Percentiles rank a stretch among this genome's conserved stretches.
phyloP scores from a whole-genome alignment of 805 yeast species.

The Metschnikowia proteae region DNA sequence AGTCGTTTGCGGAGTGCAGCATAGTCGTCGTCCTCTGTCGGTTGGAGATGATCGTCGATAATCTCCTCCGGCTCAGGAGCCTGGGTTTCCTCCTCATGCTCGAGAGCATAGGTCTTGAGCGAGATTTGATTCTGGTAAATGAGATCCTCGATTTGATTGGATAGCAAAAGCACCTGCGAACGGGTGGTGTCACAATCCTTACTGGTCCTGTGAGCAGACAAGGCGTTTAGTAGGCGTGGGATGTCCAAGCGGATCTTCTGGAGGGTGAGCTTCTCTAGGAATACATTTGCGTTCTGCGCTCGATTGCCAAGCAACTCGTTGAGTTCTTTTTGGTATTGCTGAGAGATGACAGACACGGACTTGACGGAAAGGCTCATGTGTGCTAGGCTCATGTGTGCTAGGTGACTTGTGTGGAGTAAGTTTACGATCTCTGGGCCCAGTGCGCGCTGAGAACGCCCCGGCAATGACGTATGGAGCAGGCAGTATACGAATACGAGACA shows the following conservation, averaged over 20 bases:
- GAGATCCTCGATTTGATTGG: constrained; percentile 11
- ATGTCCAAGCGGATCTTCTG: constrained; percentile 14
- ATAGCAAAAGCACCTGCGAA: constrained; percentile 7
- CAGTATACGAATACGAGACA: too few species aligned
- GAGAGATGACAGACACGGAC: constrained; percentile 4
- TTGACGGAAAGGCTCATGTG: constrained; percentile 1
- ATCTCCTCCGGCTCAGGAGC: neutral
- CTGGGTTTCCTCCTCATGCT: neutral
- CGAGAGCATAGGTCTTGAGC: neutral
- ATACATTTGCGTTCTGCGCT: constrained; percentile 7
- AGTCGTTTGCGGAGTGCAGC: constrained; percentile 16
- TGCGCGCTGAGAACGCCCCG: neutral
- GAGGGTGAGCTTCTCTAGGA: constrained; percentile 11
- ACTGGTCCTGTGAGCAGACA: constrained; percentile 10
- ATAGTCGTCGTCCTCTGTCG: constrained; percentile 9
- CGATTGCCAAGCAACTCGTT: neutral
- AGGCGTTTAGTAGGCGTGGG: constrained; percentile 15
- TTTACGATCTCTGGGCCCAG: neutral
- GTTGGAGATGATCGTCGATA: neutral
- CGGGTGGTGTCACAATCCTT: constrained; percentile 4
- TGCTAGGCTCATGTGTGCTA: too few species aligned
- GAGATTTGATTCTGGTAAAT: constrained; percentile 2
- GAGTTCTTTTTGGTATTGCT: constrained; percentile 11
- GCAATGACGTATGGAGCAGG: too few species aligned
- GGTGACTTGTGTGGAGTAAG: too few species aligned